Evolutionary conservation across 345 rosid species (phyloP).

Genomic region (Salix arbutifolia): DNA sequence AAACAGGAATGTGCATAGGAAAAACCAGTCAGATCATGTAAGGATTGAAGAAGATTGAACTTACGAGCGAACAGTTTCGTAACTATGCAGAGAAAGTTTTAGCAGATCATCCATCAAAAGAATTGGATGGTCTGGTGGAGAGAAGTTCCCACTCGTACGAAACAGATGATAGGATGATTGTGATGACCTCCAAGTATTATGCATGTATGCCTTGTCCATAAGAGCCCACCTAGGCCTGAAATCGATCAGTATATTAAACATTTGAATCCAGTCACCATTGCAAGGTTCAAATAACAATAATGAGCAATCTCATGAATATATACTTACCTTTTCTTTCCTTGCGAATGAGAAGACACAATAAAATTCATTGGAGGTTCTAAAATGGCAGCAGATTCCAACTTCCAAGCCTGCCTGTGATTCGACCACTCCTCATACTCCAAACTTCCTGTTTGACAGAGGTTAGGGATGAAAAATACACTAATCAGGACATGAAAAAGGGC

Average conservation of each 20-base stretch:
- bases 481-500: background rate
- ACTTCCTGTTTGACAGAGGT: conserved; percentile 52
- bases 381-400: conserved; percentile 94
- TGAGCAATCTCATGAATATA: conserved; percentile 6
- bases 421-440: conserved; percentile 96
- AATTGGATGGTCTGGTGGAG: conserved; percentile 64
- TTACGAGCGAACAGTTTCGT: conserved; percentile 93
- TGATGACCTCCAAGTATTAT: conserved; percentile 92
- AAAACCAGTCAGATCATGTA: background rate
- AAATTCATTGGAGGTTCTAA: conserved; percentile 92
- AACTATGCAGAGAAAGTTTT: conserved; percentile 78
- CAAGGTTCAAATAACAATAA: conserved; percentile 6
- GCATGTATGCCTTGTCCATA: conserved; percentile 93
- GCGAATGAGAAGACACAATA: conserved; percentile 72
- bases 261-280: background rate
- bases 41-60: conserved; percentile 31
- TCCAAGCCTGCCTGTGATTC: conserved; percentile 98
- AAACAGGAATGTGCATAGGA: background rate
- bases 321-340: conserved; percentile 81
- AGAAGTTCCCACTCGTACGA: conserved; percentile 68
- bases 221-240: conserved; percentile 98
- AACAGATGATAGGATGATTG: conserved; percentile 87
- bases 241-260: conserved; percentile 21
- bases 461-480: background rate
- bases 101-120: conserved; percentile 82